Conservation (phyloP, 805 yeast genomes). For the Saccharomycopsis sp. region DNA sequence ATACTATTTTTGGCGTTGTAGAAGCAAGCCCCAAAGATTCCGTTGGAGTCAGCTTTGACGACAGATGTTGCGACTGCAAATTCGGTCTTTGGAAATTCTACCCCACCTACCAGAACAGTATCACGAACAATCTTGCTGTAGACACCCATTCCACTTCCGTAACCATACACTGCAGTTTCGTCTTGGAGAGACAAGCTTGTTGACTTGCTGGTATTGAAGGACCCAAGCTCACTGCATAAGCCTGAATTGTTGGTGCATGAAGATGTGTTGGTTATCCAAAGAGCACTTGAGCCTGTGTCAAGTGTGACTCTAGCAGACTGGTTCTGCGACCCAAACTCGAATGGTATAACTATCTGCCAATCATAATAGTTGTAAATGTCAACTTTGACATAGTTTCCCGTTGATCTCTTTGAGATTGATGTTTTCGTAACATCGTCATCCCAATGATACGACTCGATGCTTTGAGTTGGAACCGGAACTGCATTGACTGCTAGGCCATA, state of each 20-base stretch:
- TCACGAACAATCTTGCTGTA: not conserved
- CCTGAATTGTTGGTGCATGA: not conserved
- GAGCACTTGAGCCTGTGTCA: constrained; percentile 13
- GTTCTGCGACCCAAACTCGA: constrained; percentile 7
- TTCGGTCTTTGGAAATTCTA: not conserved
- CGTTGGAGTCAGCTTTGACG: not conserved
- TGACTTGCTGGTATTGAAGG: constrained; percentile 3
- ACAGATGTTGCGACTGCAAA: constrained; percentile 4
- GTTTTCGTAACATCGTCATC: not conserved
- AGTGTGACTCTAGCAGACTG: constrained; percentile 5
- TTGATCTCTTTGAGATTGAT: not conserved
- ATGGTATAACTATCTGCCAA: constrained; percentile 1
- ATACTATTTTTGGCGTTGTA: not conserved
- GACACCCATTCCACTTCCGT: not conserved
- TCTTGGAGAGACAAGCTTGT: constrained; percentile 5
- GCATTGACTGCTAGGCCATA: not conserved
- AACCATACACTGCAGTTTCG: not conserved
- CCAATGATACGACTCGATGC: not conserved
- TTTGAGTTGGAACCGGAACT: not conserved
- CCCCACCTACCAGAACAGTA: not conserved
- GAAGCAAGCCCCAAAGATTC: constrained; percentile 6
- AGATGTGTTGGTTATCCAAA: constrained; percentile 7
- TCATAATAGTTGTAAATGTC: constrained; percentile 11
- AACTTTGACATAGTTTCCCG: not conserved
- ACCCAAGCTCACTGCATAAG: not conserved